Evolutionary conservation across 2,329 filamentous ascomycete species (phyloP).

Genomic region (Ceratocystis colombiana): DNA sequence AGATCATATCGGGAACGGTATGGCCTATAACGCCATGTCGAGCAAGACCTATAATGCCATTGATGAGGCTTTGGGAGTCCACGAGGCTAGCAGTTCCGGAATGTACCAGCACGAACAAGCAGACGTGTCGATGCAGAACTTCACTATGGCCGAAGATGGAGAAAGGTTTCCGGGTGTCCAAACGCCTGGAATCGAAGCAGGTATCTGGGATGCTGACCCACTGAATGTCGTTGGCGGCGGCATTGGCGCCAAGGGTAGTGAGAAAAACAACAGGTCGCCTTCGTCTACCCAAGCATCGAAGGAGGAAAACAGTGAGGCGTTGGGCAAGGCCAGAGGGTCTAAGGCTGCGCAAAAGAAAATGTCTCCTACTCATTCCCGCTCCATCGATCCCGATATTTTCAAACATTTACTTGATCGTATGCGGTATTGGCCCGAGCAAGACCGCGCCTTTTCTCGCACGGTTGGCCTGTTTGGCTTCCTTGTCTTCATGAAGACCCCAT

Average conservation of each 20-base stretch:
- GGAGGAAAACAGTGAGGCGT: neutral
- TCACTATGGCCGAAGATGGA: constrained; percentile 1
- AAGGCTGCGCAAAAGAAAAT: neutral
- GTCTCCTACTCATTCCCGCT: neutral
- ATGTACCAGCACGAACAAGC: constrained; percentile 1
- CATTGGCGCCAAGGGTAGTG: neutral
- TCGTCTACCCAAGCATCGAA: neutral
- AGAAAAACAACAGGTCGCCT: neutral
- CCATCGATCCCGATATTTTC: constrained; percentile 13
- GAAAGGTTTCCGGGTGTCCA: constrained; percentile 6
- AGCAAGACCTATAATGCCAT: constrained; percentile 9
- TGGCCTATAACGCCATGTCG: constrained; percentile 13
- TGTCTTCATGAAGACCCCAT: constrained; percentile 19
- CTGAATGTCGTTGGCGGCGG: constrained; percentile 17
- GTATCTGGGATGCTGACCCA: constrained; percentile 23
- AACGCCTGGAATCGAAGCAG: constrained; percentile 11
- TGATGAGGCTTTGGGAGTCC: constrained; percentile 1
- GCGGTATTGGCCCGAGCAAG: constrained; percentile 21
- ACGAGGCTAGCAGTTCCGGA: neutral
- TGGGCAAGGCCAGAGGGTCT: neutral
- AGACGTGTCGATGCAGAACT: neutral
- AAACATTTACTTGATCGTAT: constrained; percentile 16
- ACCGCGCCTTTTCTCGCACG: constrained; percentile 22
- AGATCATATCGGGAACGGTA: constrained; percentile 16
- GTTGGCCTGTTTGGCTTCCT: constrained; percentile 23